Evolutionary conservation across 2,329 filamentous ascomycete species (phyloP).

Genomic region (Biscogniauxia marginata): DNA sequence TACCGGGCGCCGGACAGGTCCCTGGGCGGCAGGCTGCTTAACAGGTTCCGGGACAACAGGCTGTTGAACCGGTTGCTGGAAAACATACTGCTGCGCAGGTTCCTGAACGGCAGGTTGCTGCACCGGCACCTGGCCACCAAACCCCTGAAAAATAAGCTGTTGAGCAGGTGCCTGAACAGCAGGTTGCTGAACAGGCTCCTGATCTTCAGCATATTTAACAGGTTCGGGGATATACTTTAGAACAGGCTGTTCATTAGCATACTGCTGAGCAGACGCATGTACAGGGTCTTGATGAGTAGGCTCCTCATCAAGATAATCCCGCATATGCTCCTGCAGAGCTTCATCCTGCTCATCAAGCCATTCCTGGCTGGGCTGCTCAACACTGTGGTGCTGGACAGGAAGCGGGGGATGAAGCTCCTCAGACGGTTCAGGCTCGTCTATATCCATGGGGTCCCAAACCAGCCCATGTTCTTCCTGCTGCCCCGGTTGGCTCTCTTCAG

Average conservation of each 20-base stretch:
- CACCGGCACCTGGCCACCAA: too few species aligned
- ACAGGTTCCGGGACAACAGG: neutral
- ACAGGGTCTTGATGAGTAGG: too few species aligned
- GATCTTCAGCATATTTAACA: neutral
- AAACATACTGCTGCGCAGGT: neutral
- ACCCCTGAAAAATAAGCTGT: too few species aligned
- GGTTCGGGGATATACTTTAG: too few species aligned
- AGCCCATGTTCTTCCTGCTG: neutral
- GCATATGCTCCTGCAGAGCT: too few species aligned
- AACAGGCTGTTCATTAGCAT: too few species aligned
- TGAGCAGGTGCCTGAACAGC: neutral
- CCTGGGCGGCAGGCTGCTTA: neutral
- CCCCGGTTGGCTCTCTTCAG: neutral
- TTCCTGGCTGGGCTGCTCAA: too few species aligned
- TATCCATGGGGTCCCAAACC: neutral
- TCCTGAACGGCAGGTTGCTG: neutral
- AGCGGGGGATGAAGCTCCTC: neutral
- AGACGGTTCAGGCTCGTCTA: neutral
- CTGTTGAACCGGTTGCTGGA: neutral
- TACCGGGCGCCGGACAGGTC: neutral
- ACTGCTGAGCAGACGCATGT: neutral
- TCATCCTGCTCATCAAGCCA: too few species aligned
- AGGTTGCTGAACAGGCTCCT: neutral
- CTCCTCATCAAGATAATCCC: too few species aligned
- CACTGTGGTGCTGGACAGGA: too few species aligned